These are phyloP conservation scores for Akebia trifoliata DNA, from an alignment of 164 flowering plant genomes.

Conservation along the genomic window DNA sequence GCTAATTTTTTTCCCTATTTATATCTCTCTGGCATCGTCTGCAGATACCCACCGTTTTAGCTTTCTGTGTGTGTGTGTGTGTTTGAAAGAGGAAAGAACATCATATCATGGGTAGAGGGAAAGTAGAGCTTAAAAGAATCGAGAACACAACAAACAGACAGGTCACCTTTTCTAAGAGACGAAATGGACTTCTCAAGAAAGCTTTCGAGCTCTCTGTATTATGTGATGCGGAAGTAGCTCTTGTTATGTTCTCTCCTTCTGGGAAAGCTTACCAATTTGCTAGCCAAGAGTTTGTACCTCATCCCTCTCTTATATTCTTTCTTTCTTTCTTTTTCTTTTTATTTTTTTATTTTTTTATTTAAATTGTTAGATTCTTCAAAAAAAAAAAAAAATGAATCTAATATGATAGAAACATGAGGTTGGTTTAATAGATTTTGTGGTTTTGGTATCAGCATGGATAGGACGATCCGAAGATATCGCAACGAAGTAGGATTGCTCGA, in stretches of 20 bases:
- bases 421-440: neutral
- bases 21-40: too few species aligned
- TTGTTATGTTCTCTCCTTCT: slow-evolving; percentile 42
- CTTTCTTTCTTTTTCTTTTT: neutral
- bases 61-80: neutral
- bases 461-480: slow-evolving; percentile 37
- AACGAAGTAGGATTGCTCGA: slow-evolving; percentile 31
- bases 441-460: slow-evolving; percentile 31
- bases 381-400: neutral
- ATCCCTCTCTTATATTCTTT: neutral
- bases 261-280: slow-evolving; percentile 42
- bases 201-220: slow-evolving; percentile 52
- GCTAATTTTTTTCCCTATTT: too few species aligned
- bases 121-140: slow-evolving; percentile 54
- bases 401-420: neutral
- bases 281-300: slow-evolving; percentile 35
- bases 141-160: slow-evolving; percentile 54
- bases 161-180: slow-evolving; percentile 52
- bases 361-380: neutral
- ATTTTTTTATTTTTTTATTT: neutral
- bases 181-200: slow-evolving; percentile 56
- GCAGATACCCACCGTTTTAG: too few species aligned
- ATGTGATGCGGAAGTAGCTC: slow-evolving; percentile 55
- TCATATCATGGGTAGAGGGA: slow-evolving; percentile 51
- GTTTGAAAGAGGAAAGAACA: too few species aligned